These are phyloP conservation scores for Solanum sejunctum DNA, from an alignment of 257 asterid genomes.

Conservation along the genomic window DNA sequence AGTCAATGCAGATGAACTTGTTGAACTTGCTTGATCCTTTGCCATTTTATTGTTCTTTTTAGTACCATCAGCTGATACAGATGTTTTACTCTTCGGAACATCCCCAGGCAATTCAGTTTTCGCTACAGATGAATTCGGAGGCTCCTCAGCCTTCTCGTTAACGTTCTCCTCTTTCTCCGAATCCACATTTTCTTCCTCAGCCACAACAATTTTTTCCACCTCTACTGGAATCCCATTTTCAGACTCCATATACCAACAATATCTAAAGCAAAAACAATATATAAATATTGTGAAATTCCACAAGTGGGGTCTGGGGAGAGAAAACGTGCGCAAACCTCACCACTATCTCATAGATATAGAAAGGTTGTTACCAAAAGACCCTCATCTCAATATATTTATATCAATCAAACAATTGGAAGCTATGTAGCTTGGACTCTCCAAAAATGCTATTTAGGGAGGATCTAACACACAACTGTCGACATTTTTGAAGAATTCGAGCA, in stretches of 20 bases:
- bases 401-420: not conserved
- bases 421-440: not conserved
- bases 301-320: too few species aligned
- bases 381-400: not conserved
- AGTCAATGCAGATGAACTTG: slow-evolving; percentile 32
- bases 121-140: slow-evolving; percentile 12
- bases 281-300: not conserved
- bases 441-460: not conserved
- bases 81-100: slow-evolving; percentile 17
- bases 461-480: not conserved
- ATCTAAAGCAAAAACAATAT: not conserved
- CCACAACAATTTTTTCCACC: slow-evolving; percentile 19
- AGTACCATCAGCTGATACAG: slow-evolving; percentile 1
- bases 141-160: slow-evolving; percentile 16
- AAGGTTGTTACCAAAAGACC: too few species aligned
- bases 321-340: too few species aligned
- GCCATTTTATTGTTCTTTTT: slow-evolving; percentile 20
- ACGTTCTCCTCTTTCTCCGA: not conserved
- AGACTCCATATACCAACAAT: slow-evolving; percentile 31
- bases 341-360: too few species aligned
- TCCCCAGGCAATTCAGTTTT: slow-evolving; percentile 10
- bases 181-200: slow-evolving; percentile 14
- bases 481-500: not conserved
- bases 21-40: slow-evolving; percentile 23
- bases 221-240: slow-evolving; percentile 37